Evolutionary conservation across 768 basidiomycete genomes (phyloP), one percentile per base, ranked within the genome.

Genomic region (Mycena maculata): DNA sequence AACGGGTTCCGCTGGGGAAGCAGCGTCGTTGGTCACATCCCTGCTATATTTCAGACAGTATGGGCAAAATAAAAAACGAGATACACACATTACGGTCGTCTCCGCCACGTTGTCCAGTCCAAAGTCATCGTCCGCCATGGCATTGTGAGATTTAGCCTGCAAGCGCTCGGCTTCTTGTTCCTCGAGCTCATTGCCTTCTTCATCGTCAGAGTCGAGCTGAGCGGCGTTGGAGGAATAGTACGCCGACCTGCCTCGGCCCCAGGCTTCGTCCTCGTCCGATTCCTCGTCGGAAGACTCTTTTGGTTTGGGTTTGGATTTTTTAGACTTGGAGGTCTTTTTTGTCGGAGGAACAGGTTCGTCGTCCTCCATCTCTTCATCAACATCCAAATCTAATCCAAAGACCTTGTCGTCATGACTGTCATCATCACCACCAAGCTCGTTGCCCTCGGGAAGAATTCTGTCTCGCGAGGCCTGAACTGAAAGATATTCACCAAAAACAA

Each of bases 161-260:
- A 97, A 78, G 63, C 94, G 83, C 71, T 80, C 89, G 9, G 92
- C 93, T 77, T 98, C 96, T 75, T 92, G 89, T 76, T 94, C 94
- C 74, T 98, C 95, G 54, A 97, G 80, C 70, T 92, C 91, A 73
- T 93, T 87, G 36, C 89, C 92, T 77, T 97, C 96, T 72, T 97
- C 96, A 69, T 96, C 92, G 71, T 93, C 93, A 39, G 91, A 91
- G 57, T 93, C 93, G 39, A 94, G 80, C 60, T 92, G 81, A 38
- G 84, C 90, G 33, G 92, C 94, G 76, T 94, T 95, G 5, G n/a
- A n/a, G n/a, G n/a, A n/a, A n/a, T 97, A 97, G 79, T 96, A 98
- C 5, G 88, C 90, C 42, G 88, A 84, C 78, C 90, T 91, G 68
- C 88, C 87, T 65, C 82, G 84, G 12, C 96, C 96, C 96, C 96